phyloP scores from a whole-genome alignment of 768 basidiomycete genomes.

The Suillus hirtellus region DNA sequence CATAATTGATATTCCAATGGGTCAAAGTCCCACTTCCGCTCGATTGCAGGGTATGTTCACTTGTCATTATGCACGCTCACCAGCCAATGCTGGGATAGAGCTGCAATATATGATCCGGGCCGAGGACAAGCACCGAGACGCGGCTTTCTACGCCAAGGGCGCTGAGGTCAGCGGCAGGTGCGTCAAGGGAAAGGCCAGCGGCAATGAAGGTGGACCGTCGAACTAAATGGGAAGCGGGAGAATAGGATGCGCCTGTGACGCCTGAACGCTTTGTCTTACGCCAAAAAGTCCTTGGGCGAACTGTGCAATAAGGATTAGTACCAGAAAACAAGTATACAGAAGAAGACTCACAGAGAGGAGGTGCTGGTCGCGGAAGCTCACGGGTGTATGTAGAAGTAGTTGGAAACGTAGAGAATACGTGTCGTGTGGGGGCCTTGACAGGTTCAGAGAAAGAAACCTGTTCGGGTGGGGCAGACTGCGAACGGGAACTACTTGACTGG shows the following conservation, averaged over 20 bases:
- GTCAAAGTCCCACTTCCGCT: conserved; percentile 13
- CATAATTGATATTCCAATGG: conserved; percentile 17
- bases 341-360: conserved; percentile 59
- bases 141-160: conserved; percentile 64
- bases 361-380: conserved; percentile 59
- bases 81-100: not conserved
- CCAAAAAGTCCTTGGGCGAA: conserved; percentile 85
- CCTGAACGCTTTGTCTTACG: conserved; percentile 70
- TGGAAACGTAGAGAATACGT: conserved; percentile 18
- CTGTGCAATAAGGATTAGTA: conserved; percentile 34
- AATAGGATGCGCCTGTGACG: conserved; percentile 68
- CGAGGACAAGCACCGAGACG: conserved; percentile 40
- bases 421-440: conserved; percentile 14
- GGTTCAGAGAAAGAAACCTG: conserved; percentile 3
- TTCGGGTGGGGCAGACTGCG: conserved; percentile 27
- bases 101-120: conserved; percentile 36
- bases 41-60: conserved; percentile 2
- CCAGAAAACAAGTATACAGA: not conserved
- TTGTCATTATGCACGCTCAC: conserved; percentile 23
- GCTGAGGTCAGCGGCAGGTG: conserved; percentile 58
- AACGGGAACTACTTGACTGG: conserved; percentile 14
- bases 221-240: conserved; percentile 70
- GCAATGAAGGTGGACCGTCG: conserved; percentile 80
- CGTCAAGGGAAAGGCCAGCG: conserved; percentile 68
- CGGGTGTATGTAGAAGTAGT: conserved; percentile 20